Base-by-base conservation (phyloP, 805 yeast species). In the Ogataea wickerhamii region DNA sequence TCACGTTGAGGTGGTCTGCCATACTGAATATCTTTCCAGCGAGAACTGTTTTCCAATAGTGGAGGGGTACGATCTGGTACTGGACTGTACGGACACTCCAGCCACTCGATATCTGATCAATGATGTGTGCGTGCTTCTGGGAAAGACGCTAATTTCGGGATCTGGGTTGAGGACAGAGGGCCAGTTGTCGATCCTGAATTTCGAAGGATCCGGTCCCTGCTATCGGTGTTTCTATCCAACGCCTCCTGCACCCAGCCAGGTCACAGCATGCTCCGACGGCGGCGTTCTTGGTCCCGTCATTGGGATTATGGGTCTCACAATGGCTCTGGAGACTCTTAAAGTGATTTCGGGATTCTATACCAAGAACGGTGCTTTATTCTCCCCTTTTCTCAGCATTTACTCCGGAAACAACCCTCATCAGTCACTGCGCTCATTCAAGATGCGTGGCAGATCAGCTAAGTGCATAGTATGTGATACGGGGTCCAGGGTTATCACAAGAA, bases 211-310 rank as follows among this genome's bases (percentile, higher is more conserved):
- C 3, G 96, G 95, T 0, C 99, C 99, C 0, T 93, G 99, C 58
- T 93, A 93, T 56, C 67, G 99, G 43, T 93, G 99, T 56, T 79
- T 89, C 61, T 87, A 85, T 50, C 98, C 98, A 0, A 66, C 66
- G 6, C 96, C 98, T 0, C 97, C 98, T 0, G 78, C 89, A 1
- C 85, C 96, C 1, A 80, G 77, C 41, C 70, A 84, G 2, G 87
- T 89, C 1, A 75, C 87, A 0, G 74, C 94, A 0, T 93, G 99
- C 52, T 76, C 85, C 11, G 98, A 88, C 60, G 95, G 95, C 3
- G 97, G 97, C 4, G 94, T 91, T 0, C 60, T 93, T 18, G 98
- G 98, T 0, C 95, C 98, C 0, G 93, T 89, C n/a, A 94, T 93
- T 38, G 99, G 98, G 0, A 51, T 87, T 1, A 77, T 91, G 56